phyloP scores from a whole-genome alignment of 148 eudicot genomes.

The Nepenthes mirabilis region DNA sequence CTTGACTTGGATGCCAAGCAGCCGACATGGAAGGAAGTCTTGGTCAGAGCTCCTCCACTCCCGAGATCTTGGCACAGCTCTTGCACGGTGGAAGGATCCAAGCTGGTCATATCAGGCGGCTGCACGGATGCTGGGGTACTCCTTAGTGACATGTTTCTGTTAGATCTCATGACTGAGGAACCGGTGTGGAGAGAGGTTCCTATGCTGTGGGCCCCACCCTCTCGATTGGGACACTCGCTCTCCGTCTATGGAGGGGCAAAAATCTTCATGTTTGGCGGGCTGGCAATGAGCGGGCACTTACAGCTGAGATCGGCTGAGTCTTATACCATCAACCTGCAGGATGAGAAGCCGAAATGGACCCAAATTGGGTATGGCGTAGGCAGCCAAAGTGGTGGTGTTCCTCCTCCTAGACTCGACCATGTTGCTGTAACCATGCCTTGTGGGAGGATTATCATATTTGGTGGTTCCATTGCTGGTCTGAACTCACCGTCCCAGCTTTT shows the following conservation, averaged over 20 bases:
- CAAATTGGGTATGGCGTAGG: conserved; percentile 49
- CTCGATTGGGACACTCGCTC: conserved; percentile 51
- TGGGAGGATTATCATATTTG: conserved; percentile 68
- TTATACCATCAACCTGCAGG: conserved; percentile 47
- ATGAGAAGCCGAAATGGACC: conserved; percentile 57
- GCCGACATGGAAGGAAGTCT: conserved; percentile 70
- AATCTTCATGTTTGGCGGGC: conserved; percentile 71
- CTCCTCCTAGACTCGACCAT: conserved; percentile 82
- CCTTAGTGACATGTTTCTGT: conserved; percentile 51
- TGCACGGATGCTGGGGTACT: conserved; percentile 70
- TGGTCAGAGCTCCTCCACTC: conserved; percentile 58
- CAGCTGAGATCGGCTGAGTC: conserved; percentile 62
- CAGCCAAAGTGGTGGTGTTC: conserved; percentile 39
- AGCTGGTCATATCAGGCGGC: conserved; percentile 77
- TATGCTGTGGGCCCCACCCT: conserved; percentile 21
- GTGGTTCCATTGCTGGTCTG: conserved; percentile 69
- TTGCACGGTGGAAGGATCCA: conserved; percentile 76
- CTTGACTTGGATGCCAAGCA: conserved; percentile 76
- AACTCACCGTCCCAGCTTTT: conserved; percentile 75
- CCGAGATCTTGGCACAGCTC: conserved; percentile 28
- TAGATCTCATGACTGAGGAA: conserved; percentile 52
- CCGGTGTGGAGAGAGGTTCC: conserved; percentile 73
- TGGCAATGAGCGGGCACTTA: conserved; percentile 63
- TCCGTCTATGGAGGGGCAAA: conserved; percentile 62
- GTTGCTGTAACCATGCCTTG: conserved; percentile 80